These are phyloP conservation scores for Puccinia sorghi DNA, from an alignment of 1,284 basidiomycete species.

Conservation along the genomic window DNA sequence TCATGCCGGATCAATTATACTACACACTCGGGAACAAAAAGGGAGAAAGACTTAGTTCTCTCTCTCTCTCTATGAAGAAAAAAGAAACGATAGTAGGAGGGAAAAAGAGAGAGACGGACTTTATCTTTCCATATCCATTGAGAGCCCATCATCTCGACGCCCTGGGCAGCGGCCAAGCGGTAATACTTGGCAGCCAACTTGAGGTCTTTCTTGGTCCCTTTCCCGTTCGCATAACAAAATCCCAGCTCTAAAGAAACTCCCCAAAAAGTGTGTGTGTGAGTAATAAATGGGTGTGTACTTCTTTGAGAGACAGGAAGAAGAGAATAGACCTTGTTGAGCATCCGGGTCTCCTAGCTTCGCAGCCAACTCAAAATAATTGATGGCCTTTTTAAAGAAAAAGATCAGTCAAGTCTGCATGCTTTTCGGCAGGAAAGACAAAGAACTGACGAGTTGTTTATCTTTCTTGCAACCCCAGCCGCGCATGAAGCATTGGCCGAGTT, in stretches of 20 bases:
- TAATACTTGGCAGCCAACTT: slow-evolving; percentile 87
- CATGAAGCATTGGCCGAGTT: slow-evolving; percentile 87
- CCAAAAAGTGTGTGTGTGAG: neutral
- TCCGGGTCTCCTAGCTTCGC: slow-evolving; percentile 80
- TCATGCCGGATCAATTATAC: no score
- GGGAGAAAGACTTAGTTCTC: no score
- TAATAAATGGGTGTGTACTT: no score
- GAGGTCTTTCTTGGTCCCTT: slow-evolving; percentile 83
- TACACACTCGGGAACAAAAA: no score
- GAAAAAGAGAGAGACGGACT: slow-evolving; percentile 3
- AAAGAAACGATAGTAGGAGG: neutral
- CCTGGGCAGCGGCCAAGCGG: slow-evolving; percentile 76
- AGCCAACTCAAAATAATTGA: slow-evolving; percentile 80
- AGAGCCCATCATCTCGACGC: slow-evolving; percentile 73
- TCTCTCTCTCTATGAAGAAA: no score
- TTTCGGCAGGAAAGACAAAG: slow-evolving; percentile 61
- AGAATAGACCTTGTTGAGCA: slow-evolving; percentile 70
- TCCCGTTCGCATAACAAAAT: slow-evolving; percentile 80
- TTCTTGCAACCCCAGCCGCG: slow-evolving; percentile 84
- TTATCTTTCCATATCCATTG: slow-evolving; percentile 77
- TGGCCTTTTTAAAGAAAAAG: slow-evolving; percentile 34
- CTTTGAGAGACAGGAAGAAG: neutral
- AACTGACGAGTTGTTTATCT: slow-evolving; percentile 74
- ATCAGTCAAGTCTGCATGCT: neutral
- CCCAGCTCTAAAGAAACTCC: slow-evolving; percentile 62